A percentile compares a stretch with the other conserved stretches of the same genome.
Conservation (phyloP, 306 rosid genomes). For the Prunus padus region DNA sequence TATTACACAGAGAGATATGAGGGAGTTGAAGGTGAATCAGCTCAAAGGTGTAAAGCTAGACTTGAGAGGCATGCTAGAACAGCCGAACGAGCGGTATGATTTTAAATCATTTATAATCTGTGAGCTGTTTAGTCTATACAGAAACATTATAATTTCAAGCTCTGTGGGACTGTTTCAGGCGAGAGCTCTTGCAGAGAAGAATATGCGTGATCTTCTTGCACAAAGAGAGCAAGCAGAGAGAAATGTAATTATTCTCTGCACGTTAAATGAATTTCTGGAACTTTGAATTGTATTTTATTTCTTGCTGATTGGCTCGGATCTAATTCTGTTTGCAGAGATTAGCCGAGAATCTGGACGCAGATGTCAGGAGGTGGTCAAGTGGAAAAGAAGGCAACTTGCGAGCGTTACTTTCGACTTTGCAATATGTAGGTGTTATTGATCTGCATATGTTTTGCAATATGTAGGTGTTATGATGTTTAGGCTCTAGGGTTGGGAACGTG, state of each 20-base stretch:
- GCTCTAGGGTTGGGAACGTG: neutral
- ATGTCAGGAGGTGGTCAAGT: slow-evolving; percentile 94
- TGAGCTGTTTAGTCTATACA: slow-evolving; percentile 9
- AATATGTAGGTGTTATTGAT: slow-evolving; percentile 73
- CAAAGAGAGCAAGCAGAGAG: slow-evolving; percentile 92
- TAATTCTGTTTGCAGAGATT: slow-evolving; percentile 69
- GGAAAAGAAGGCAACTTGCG: slow-evolving; percentile 99
- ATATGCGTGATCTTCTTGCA: slow-evolving; percentile 74
- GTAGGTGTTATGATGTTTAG: slow-evolving; percentile 45
- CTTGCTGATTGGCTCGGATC: slow-evolving; percentile 28
- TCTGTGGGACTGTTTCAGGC: slow-evolving; percentile 58
- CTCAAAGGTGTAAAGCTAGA: slow-evolving; percentile 95
- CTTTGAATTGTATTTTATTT: slow-evolving; percentile 20
- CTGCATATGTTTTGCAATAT: slow-evolving; percentile 58
- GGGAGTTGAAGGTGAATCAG: slow-evolving; percentile 77
- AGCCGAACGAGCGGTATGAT: slow-evolving; percentile 87
- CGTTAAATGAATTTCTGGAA: neutral
- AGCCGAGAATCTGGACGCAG: slow-evolving; percentile 94
- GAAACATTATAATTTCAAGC: slow-evolving; percentile 20
- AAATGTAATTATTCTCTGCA: slow-evolving; percentile 46
- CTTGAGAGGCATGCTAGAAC: slow-evolving; percentile 89
- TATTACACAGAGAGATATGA: slow-evolving; percentile 61
- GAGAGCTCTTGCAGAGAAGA: slow-evolving; percentile 90
- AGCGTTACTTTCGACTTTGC: slow-evolving; percentile 92
- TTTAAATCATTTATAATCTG: slow-evolving; percentile 18